phyloP scores from a whole-genome alignment of 73 alveolate species.

The Chromera velia region DNA sequence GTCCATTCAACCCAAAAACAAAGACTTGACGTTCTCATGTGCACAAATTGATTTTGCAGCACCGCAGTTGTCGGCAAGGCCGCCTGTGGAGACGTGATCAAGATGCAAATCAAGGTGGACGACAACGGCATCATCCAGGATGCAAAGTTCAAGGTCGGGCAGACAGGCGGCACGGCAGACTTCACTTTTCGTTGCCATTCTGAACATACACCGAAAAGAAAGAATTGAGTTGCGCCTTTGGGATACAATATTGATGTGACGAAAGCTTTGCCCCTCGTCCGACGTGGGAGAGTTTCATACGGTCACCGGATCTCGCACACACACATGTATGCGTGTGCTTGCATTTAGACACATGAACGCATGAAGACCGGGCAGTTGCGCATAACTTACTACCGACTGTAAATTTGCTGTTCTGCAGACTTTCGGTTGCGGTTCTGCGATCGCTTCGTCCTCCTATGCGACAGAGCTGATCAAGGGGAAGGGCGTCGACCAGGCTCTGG shows the following conservation, averaged over 20 bases:
- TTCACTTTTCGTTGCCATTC: neutral
- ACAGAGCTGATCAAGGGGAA: neutral
- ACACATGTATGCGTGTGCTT: neutral
- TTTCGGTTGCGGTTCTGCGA: slow-evolving; percentile 42
- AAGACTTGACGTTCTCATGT: too few species aligned
- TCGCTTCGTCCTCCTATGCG: slow-evolving; percentile 38
- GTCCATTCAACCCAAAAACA: too few species aligned
- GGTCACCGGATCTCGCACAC: neutral
- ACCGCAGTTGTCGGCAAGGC: slow-evolving; percentile 38
- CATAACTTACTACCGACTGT: neutral
- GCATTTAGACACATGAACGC: neutral
- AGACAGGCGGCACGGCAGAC: neutral
- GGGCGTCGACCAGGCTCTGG: neutral
- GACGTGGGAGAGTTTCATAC: neutral
- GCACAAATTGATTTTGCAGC: too few species aligned
- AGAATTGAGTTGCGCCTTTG: neutral
- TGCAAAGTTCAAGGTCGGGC: neutral
- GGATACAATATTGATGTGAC: neutral
- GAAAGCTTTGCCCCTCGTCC: neutral
- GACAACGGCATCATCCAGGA: neutral
- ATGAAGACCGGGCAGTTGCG: neutral
- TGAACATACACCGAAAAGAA: neutral
- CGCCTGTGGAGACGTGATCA: slow-evolving; percentile 36
- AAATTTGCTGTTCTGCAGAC: slow-evolving; percentile 37
- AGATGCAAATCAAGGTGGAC: slow-evolving; percentile 28